Base-by-base conservation (phyloP, 2,329 filamentous ascomycete species). In the Pseudopithomyces chartarum region DNA sequence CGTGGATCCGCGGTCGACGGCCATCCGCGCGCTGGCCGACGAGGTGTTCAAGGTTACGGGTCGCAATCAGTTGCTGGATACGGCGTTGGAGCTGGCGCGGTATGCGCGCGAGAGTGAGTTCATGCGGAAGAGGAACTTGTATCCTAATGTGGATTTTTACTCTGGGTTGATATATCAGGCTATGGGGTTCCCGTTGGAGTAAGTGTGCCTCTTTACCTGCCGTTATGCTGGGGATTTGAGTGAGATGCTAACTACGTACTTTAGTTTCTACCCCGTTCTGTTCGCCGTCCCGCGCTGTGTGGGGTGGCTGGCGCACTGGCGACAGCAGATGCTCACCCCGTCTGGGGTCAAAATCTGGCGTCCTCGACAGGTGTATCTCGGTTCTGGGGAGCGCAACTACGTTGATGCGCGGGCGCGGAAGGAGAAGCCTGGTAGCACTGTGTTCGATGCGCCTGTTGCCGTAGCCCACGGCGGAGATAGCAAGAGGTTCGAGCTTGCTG, bases 61-160 rank as follows among this genome's bases (percentile, higher is more conserved):
- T 1, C 17, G 45, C 8, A 48, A 48, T 13, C 2, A 38, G 19
- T 33, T 48, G 8, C 19, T 48, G 12, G 45, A 48, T 23, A 48
- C 45, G 7, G 45, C 45, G 19, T 15, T 48, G 19, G 45, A 22
- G 19, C 32, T 48, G 2, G 45, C 45, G 1, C 8, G 32, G 19
- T 48, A 36, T 7, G 45, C 45, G 32, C 2, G 45, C 8, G 45
- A 48, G n/a, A 48, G 45, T 19, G 32, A 38, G 17, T 48, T 48
- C n/a, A 48, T 48, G 45, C 8, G 19, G 11, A 17, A 4, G 6
- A 22, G 45, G 4, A 36, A 36, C 10, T 17, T 48, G 19, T 48
- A 48, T n/a, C 45, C 45, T 1, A 48, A 48, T 22, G 45, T 48
- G 11, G 45, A 48, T 33, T 48, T 48, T 23, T 48, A 48, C 45